Conservation (phyloP, 2,329 filamentous ascomycete genomes). For the Fusarium acutatum region DNA sequence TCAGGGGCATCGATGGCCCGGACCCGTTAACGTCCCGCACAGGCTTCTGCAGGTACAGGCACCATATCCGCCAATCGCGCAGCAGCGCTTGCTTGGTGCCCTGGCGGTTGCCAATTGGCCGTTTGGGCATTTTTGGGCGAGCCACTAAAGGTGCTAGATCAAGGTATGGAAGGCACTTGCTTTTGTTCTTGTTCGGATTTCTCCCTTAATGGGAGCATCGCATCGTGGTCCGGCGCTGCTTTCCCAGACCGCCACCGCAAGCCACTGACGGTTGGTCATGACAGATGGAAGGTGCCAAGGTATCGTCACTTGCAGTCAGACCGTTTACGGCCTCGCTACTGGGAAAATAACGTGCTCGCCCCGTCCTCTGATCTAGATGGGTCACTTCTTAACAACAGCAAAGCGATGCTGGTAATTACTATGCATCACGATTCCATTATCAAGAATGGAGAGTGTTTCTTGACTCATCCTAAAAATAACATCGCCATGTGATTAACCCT, state of each 20-base stretch:
- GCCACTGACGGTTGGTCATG: neutral
- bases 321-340: neutral
- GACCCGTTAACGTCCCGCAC: conserved; percentile 3
- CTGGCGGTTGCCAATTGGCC: neutral
- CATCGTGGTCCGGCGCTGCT: neutral
- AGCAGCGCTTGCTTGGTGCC: conserved; percentile 18
- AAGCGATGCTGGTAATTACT: neutral
- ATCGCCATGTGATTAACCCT: conserved; percentile 11
- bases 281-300: neutral
- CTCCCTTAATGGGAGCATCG: neutral
- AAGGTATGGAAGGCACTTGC: neutral
- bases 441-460: neutral
- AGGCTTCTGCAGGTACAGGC: conserved; percentile 37
- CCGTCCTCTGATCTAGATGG: neutral
- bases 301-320: neutral
- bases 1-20: conserved; percentile 19
- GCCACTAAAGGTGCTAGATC: neutral
- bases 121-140: conserved; percentile 3
- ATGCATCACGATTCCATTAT: neutral
- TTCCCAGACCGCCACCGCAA: conserved; percentile 27
- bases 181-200: conserved; percentile 5
- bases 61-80: conserved; percentile 29
- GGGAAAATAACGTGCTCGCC: neutral
- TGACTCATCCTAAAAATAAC: conserved; percentile 29
- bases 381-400: neutral